Base-by-base conservation (phyloP, 208 protist genomes). In the Trypanosoma avium region DNA sequence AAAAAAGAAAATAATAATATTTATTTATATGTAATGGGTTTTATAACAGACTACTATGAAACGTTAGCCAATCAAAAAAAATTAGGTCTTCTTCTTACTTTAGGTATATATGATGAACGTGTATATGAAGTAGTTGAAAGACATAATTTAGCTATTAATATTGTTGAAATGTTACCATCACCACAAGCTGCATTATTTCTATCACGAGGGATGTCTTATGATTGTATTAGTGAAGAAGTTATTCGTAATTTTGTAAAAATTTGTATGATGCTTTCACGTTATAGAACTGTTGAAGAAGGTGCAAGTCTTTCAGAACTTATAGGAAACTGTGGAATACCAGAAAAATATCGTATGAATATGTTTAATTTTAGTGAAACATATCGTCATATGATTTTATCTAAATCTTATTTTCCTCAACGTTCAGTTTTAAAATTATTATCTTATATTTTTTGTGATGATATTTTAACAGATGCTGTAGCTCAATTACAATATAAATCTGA, bases 401-500 rank as follows among this genome's bases (percentile, higher is more conserved):
- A 80, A 32, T 93, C 85, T 6, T 90, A 88, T 70, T 96, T 96
- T 53, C 75, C 84, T 21, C 86, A 94, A 73, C 75, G 90, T 10
- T 79, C 88, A 19, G 90, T 93, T 9, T 64, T 93, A 30, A 82
- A 77, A 15, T 67, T 93, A 33, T 63, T 96, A 46, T 75, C 88
- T 35, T 94, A 94, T 78, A 88, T 93, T 55, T 94, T 90, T 72
- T 92, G 85, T 61, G 87, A 94, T 36, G 88, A 93, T 45, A 29
- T 93, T 33, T 67, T 94, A n/a, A 83, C 77, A 12, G 87, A 94
- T 59, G 84, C 86, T 0, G 88, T 96, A 48, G 82, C 85, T 43
- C 83, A 93, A 73, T 71, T 96, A 73, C 90, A 96, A 70, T 92
- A 93, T 72, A 91, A 93, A 66, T 93, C 86, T 0, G 88, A 94